phyloP scores from a whole-genome alignment of 257 asterid species.

The Solanum acaule region DNA sequence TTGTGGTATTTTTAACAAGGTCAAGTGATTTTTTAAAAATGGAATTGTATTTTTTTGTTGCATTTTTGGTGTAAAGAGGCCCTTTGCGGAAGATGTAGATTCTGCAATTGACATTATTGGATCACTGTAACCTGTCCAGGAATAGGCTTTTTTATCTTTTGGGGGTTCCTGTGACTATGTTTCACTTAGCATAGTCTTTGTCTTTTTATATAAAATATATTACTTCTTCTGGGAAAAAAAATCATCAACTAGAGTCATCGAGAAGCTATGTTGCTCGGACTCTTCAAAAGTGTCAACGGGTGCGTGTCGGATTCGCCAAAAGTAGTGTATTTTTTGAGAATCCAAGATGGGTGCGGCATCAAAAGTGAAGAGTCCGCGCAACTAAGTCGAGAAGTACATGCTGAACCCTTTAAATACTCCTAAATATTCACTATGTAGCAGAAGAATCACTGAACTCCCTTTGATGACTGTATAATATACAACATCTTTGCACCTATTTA shows the following conservation, averaged over 20 bases:
- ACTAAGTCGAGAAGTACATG: no score
- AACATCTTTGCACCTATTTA: background rate
- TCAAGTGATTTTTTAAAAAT: background rate
- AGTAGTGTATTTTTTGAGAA: no score
- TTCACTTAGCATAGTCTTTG: background rate
- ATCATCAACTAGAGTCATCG: background rate
- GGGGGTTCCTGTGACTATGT: background rate
- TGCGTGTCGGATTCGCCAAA: no score
- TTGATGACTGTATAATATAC: background rate
- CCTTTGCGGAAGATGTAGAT: background rate
- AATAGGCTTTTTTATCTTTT: background rate
- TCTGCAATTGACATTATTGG: background rate
- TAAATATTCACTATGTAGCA: background rate
- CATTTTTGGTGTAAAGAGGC: background rate
- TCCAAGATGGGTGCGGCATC: no score
- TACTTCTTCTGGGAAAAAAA: background rate
- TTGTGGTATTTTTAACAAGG: background rate
- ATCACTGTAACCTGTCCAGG: background rate
- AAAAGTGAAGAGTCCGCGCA: no score
- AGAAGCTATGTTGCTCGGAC: no score
- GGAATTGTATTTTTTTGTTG: background rate
- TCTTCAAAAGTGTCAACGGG: no score
- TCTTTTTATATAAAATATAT: background rate
- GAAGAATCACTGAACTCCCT: background rate
- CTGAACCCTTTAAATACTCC: background rate